Evolutionary conservation across 441 rosid genomes (phyloP).

Genomic region (Croton setiger): DNA sequence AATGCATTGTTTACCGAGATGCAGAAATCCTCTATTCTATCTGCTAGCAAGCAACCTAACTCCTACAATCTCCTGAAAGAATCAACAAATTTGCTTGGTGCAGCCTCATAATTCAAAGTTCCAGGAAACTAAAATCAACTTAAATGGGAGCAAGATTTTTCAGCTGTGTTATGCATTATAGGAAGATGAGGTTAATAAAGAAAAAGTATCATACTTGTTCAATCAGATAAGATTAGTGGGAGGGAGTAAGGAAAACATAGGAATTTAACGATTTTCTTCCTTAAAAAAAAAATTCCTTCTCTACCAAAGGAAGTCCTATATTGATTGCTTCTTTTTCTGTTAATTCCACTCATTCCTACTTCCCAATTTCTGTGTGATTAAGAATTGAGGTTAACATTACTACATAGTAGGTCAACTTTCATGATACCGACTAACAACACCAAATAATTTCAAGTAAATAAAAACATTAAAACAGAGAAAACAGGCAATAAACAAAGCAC

Average conservation of each 20-base stretch:
- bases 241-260: background rate
- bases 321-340: background rate
- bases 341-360: no score
- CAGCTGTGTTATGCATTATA: background rate
- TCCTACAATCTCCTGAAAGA: background rate
- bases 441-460: background rate
- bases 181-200: background rate
- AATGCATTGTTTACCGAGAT: background rate
- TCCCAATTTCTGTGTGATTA: background rate
- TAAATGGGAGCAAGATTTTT: no score
- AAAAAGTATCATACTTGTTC: background rate
- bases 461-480: background rate
- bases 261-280: background rate
- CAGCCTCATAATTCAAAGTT: background rate
- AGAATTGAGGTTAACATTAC: background rate
- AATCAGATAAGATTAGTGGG: background rate
- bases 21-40: background rate
- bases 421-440: background rate
- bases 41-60: background rate
- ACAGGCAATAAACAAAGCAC: slow-evolving; percentile 12
- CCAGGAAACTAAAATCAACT: background rate
- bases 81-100: background rate
- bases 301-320: background rate
- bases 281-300: background rate
- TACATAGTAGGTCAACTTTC: background rate